Conservation (phyloP, 106 monocot species). For the Chionographis japonica region DNA sequence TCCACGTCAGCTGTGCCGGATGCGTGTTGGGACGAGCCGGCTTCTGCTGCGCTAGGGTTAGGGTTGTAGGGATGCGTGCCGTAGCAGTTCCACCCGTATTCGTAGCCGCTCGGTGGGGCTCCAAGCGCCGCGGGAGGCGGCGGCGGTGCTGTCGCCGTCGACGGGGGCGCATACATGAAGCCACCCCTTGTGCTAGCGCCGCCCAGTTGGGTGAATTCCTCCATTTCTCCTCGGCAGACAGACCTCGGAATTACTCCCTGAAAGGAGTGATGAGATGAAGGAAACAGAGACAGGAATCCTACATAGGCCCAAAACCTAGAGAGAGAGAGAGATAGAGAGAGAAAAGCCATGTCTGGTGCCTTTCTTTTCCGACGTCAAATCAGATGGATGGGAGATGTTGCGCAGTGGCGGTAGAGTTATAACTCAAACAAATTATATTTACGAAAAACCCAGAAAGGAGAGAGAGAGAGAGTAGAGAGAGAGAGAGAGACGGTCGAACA, state of each 20-base stretch:
- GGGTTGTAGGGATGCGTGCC: slow-evolving; percentile 3
- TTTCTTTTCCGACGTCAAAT: slow-evolving; percentile 51
- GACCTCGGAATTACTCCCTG: too few species aligned
- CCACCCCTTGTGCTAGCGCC: slow-evolving; percentile 3
- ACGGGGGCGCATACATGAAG: slow-evolving; percentile 18
- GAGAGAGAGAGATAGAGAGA: neutral
- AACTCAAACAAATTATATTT: too few species aligned
- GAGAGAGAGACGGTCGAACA: too few species aligned
- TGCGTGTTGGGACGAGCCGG: neutral
- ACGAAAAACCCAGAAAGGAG: too few species aligned
- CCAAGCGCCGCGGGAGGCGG: too few species aligned
- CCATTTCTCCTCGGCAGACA: slow-evolving; percentile 11
- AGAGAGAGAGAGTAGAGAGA: too few species aligned
- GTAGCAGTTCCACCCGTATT: slow-evolving; percentile 18
- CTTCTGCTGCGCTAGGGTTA: slow-evolving; percentile 14
- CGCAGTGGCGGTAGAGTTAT: neutral
- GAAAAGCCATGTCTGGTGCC: slow-evolving; percentile 31
- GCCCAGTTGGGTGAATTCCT: slow-evolving; percentile 22
- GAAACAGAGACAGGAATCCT: too few species aligned
- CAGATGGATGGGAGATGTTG: slow-evolving; percentile 4
- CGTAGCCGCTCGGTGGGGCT: neutral
- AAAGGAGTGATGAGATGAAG: neutral
- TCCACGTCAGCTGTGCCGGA: slow-evolving; percentile 19
- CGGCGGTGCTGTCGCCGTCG: neutral
- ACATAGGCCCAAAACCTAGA: slow-evolving; percentile 13